Percentiles rank a stretch among this genome's conserved stretches.
Conservation (phyloP, 441 rosid genomes). For the Populus trichocarpa region DNA sequence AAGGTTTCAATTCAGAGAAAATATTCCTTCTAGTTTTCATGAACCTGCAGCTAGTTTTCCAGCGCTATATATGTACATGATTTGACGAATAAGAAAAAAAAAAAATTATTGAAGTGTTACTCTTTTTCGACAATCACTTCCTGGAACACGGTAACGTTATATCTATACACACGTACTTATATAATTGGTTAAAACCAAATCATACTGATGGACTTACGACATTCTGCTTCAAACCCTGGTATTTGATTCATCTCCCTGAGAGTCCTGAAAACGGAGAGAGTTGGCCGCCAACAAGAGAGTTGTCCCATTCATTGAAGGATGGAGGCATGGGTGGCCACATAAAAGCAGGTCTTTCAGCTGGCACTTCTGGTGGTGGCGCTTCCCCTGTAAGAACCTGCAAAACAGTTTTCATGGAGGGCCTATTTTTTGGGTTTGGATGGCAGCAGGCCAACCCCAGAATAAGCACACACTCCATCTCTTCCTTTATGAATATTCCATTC, state of each 20-base stretch:
- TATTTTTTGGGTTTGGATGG: conserved; percentile 62
- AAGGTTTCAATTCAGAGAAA: not conserved
- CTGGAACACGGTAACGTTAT: not conserved
- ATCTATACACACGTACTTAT: not conserved
- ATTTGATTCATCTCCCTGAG: conserved; percentile 31
- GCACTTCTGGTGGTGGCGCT: conserved; percentile 46
- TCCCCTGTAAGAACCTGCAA: conserved; percentile 61
- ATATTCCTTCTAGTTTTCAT: not conserved
- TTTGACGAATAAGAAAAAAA: not conserved
- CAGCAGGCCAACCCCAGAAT: conserved; percentile 73
- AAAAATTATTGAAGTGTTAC: not conserved
- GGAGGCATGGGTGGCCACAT: conserved; percentile 69
- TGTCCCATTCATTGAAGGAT: conserved; percentile 41
- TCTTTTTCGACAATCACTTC: not conserved
- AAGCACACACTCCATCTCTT: conserved; percentile 45
- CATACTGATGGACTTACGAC: not conserved
- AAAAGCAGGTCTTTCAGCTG: conserved; percentile 59
- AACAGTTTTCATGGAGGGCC: conserved; percentile 65
- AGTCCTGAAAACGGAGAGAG: conserved; percentile 37
- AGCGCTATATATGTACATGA: not conserved
- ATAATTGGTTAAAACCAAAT: not conserved
- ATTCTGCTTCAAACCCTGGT: not conserved
- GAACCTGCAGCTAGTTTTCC: not conserved
- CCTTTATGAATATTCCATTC: conserved; percentile 25
- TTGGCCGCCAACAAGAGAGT: conserved; percentile 33